Conservation (phyloP, 2,329 filamentous ascomycete species). For the Cytospora piceicola region DNA sequence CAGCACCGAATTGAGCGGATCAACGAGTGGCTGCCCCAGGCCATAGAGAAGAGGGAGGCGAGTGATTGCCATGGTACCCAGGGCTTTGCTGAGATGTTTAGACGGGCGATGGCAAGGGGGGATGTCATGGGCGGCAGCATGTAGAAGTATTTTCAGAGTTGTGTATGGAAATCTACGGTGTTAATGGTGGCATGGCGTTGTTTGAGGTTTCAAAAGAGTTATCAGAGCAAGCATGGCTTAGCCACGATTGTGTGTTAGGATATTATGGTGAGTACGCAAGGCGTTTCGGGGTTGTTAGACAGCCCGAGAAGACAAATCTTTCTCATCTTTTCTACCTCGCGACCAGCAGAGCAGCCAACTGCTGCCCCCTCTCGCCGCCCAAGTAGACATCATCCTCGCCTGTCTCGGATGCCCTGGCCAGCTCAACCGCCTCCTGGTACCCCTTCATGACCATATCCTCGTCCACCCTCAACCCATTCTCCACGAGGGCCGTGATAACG, state of each 20-base stretch:
- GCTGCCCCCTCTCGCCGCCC: conserved; percentile 59
- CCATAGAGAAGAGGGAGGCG: conserved; percentile 55
- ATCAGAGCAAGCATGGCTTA: neutral
- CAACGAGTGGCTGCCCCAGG: conserved; percentile 62
- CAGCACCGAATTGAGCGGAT: conserved; percentile 69
- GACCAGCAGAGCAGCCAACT: conserved; percentile 50
- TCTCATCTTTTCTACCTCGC: conserved; percentile 29
- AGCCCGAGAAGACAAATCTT: neutral
- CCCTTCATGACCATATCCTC: conserved; percentile 84
- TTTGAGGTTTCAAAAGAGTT: neutral
- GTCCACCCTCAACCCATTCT: conserved; percentile 82
- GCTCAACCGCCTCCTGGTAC: conserved; percentile 80
- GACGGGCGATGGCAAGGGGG: conserved; percentile 49
- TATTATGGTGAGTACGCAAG: neutral
- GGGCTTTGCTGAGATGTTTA: conserved; percentile 58
- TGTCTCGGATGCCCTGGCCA: conserved; percentile 64
- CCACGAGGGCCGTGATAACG: conserved; percentile 80
- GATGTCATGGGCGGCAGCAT: conserved; percentile 22
- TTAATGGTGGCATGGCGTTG: neutral
- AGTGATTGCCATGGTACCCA: conserved; percentile 59
- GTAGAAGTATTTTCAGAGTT: neutral
- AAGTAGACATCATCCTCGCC: conserved; percentile 62
- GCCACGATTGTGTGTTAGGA: neutral
- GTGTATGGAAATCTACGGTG: neutral
- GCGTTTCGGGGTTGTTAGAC: neutral